phyloP scores from a whole-genome alignment of 2,329 filamentous ascomycete species.

The Fusarium cicatricum region DNA sequence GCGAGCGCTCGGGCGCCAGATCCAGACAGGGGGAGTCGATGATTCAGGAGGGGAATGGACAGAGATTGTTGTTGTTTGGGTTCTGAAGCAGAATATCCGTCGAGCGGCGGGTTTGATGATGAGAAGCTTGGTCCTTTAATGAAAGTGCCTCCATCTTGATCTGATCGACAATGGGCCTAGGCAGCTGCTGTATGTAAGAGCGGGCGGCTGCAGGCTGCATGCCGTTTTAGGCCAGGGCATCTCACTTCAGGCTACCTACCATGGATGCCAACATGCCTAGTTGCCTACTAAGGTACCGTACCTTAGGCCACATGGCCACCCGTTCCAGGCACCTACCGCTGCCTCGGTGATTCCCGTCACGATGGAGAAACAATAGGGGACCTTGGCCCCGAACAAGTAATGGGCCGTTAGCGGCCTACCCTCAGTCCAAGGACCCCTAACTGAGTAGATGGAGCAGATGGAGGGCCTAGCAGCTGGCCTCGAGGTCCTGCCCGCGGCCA shows the following conservation, averaged over 20 bases:
- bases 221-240: slow-evolving; percentile 17
- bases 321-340: slow-evolving; percentile 25
- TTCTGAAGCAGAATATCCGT: slow-evolving; percentile 11
- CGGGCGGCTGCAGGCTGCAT: slow-evolving; percentile 35
- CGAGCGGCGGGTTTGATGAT: slow-evolving; percentile 14
- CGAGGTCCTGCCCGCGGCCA: slow-evolving; percentile 18
- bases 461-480: slow-evolving; percentile 11
- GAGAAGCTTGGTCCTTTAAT: slow-evolving; percentile 21
- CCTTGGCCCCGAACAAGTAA: not conserved
- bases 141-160: slow-evolving; percentile 16
- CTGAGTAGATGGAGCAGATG: not conserved
- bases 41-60: not conserved
- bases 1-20: slow-evolving; percentile 9
- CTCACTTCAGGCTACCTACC: too few relatives aligned
- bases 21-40: not conserved
- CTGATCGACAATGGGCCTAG: slow-evolving; percentile 9
- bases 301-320: slow-evolving; percentile 23
- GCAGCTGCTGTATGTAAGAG: slow-evolving; percentile 18
- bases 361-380: slow-evolving; percentile 12
- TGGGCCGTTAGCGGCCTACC: slow-evolving; percentile 1
- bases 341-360: not conserved
- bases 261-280: too few relatives aligned
- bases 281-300: not conserved
- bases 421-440: slow-evolving; percentile 11
- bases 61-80: slow-evolving; percentile 5